Conservation (phyloP, 768 basidiomycete species). For the Nidularia pulvinata region DNA sequence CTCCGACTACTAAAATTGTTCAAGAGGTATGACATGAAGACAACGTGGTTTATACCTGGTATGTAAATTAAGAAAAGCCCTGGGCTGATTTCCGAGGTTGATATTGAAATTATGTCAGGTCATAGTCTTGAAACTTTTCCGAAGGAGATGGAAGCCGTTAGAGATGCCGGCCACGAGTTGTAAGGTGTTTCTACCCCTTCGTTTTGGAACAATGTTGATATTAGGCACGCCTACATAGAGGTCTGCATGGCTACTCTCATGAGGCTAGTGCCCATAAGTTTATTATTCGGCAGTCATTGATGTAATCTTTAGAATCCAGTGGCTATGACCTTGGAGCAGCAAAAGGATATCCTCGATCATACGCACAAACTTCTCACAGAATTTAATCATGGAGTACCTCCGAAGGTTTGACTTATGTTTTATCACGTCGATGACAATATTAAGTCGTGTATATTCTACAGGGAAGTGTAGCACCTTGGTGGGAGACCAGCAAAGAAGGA, state of each 20-base stretch:
- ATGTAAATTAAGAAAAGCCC: background rate
- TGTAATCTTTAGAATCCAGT: constrained; percentile 48
- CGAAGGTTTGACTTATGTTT: constrained; percentile 27
- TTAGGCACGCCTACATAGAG: constrained; percentile 27
- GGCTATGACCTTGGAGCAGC: constrained; percentile 61
- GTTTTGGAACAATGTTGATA: background rate
- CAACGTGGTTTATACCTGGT: constrained; percentile 82
- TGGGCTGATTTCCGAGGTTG: background rate
- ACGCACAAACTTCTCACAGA: constrained; percentile 64
- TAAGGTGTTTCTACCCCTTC: constrained; percentile 13
- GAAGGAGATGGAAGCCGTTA: constrained; percentile 63
- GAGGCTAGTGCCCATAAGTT: constrained; percentile 33
- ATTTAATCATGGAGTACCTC: constrained; percentile 60
- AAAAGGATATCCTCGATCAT: constrained; percentile 68
- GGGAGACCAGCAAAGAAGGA: constrained; percentile 74
- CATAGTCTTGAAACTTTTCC: constrained; percentile 80
- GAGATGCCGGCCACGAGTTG: constrained; percentile 78
- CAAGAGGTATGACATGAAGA: constrained; percentile 62
- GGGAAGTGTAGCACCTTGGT: constrained; percentile 78
- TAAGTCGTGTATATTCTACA: constrained; percentile 2
- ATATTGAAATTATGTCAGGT: constrained; percentile 28
- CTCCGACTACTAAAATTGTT: constrained; percentile 72
- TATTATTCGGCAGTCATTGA: background rate
- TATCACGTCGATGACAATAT: too few relatives aligned
- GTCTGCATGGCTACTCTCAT: constrained; percentile 73